Evolutionary conservation across 768 basidiomycete species (phyloP).

Genomic region (Tephrocybe sp.): DNA sequence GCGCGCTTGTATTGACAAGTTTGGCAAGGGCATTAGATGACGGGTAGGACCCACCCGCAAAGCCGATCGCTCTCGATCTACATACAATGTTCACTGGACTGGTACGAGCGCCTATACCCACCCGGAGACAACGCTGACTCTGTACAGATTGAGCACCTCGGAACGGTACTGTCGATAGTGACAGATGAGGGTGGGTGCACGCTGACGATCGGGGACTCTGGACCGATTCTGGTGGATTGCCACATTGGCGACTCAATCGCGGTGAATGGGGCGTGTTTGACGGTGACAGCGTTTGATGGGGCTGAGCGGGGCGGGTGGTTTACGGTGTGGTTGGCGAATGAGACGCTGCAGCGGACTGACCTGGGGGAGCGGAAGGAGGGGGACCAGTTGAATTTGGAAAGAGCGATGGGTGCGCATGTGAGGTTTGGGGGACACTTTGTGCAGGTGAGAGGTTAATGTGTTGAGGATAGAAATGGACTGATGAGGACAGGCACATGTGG

Average conservation of each 20-base stretch:
- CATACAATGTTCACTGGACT: conserved; percentile 74
- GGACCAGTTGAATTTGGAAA: conserved; percentile 86
- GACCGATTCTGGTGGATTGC: conserved; percentile 81
- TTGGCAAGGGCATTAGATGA: conserved; percentile 8
- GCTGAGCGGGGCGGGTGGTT: conserved; percentile 72
- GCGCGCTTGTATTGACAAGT: conserved; percentile 6
- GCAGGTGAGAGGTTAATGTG: conserved; percentile 59
- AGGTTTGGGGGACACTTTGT: conserved; percentile 98
- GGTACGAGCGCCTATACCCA: conserved; percentile 31
- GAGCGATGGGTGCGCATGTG: conserved; percentile 89
- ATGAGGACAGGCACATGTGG: conserved; percentile 79
- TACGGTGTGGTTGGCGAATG: conserved; percentile 93
- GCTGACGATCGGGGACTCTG: conserved; percentile 70
- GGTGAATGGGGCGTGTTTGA: conserved; percentile 85
- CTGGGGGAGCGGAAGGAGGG: conserved; percentile 79
- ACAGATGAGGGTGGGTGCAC: conserved; percentile 77
- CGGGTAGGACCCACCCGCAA: no score
- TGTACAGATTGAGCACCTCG: conserved; percentile 84
- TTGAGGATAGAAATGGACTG: not conserved
- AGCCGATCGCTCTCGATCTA: not conserved
- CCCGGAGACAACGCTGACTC: not conserved
- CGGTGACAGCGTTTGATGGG: conserved; percentile 81
- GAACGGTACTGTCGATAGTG: conserved; percentile 63
- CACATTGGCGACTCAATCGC: conserved; percentile 93
- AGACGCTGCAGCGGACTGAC: conserved; percentile 89